Percentiles rank a stretch among this genome's conserved stretches.
Conservation (phyloP, 2,329 filamentous ascomycete species). For the Trichoderma sp. region DNA sequence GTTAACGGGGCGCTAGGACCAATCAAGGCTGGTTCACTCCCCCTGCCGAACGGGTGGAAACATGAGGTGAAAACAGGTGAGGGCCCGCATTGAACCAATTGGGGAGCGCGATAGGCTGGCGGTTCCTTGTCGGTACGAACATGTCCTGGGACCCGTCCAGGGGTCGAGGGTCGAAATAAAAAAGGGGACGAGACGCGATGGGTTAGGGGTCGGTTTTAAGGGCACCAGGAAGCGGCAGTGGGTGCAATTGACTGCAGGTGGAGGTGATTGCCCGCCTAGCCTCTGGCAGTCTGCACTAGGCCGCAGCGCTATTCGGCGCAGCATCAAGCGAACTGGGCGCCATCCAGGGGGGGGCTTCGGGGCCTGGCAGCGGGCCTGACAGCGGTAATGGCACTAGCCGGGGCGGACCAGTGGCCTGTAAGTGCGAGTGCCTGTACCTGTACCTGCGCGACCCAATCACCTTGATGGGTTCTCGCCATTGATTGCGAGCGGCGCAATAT, state of each 20-base stretch:
- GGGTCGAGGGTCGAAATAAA: not conserved
- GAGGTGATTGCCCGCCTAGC: slow-evolving; percentile 10
- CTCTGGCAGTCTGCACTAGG: slow-evolving; percentile 2
- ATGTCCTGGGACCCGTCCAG: slow-evolving; percentile 3
- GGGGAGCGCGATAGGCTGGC: slow-evolving; percentile 4
- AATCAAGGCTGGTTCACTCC: not conserved
- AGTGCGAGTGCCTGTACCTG: not conserved
- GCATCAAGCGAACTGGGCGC: slow-evolving; percentile 11
- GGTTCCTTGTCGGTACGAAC: slow-evolving; percentile 5
- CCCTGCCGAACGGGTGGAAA: not conserved
- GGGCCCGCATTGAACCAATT: slow-evolving; percentile 13
- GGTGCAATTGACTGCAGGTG: not conserved
- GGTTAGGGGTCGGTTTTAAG: slow-evolving; percentile 26
- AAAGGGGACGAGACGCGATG: slow-evolving; percentile 19
- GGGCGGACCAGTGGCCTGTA: not conserved
- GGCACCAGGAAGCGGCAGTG: slow-evolving; percentile 22
- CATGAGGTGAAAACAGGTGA: no score
- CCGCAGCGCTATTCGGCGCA: not conserved
- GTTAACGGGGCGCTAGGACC: slow-evolving; percentile 5
- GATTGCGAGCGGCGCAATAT: no score
- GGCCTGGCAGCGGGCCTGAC: slow-evolving; percentile 14
- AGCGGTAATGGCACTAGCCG: slow-evolving; percentile 15
- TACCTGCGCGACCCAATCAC: not conserved
- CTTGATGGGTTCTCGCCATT: no score
- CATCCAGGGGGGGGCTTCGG: slow-evolving; percentile 9